Evolutionary conservation across 495 filamentous ascomycete species (phyloP).

Genomic region (Aspergillus cristatus): DNA sequence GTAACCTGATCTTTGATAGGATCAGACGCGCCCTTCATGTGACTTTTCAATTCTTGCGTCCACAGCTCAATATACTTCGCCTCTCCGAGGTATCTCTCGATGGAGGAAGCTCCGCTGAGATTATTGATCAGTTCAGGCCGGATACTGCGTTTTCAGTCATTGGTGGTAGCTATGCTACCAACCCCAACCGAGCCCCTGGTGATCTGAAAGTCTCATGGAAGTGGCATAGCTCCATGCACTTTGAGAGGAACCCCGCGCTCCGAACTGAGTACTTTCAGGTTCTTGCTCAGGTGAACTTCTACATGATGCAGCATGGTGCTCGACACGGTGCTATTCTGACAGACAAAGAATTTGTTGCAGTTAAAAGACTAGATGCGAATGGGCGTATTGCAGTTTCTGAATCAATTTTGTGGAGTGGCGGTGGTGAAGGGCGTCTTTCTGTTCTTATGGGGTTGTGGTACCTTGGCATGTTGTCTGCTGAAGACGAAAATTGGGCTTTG

Average conservation of each 20-base stretch:
- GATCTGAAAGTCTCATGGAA: conserved; percentile 14
- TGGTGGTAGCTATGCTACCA: neutral
- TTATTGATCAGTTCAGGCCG: conserved; percentile 7
- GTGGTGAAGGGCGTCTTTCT: neutral
- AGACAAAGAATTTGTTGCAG: conserved; percentile 2
- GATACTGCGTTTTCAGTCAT: conserved; percentile 5
- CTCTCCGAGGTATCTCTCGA: conserved; percentile 3
- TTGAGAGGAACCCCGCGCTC: neutral
- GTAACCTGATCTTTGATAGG: conserved; percentile 1
- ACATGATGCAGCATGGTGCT: conserved; percentile 8
- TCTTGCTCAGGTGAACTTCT: conserved; percentile 11
- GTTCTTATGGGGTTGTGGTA: neutral
- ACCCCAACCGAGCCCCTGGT: conserved; percentile 8
- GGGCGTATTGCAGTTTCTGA: neutral
- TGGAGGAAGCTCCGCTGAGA: conserved; percentile 1
- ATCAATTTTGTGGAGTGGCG: too few species aligned
- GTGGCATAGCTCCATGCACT: conserved; percentile 2
- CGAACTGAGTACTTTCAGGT: conserved; percentile 8
- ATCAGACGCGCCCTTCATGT: conserved; percentile 6
- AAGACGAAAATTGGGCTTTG: neutral
- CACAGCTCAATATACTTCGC: neutral
- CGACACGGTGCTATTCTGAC: conserved; percentile 6
- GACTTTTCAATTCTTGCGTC: conserved; percentile 4
- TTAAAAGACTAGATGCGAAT: neutral
- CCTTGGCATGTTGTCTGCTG: neutral